Conservation (phyloP, 176 grass and related monocot species). For the Oryza nivara region DNA sequence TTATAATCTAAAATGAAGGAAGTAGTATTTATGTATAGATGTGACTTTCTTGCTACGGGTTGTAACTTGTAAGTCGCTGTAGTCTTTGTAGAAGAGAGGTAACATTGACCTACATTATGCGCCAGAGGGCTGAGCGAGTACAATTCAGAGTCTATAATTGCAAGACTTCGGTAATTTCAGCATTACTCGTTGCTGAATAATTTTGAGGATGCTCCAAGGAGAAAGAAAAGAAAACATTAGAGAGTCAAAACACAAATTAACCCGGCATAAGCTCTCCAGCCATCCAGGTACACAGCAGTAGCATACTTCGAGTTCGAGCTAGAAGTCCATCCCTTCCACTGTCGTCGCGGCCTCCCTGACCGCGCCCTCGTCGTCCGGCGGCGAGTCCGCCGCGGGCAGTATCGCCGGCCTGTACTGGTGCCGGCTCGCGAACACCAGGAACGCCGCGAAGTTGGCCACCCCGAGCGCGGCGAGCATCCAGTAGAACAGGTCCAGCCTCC, state of each 20-base stretch:
- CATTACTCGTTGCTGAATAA: background rate
- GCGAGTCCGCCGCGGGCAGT: background rate
- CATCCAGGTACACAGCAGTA: background rate
- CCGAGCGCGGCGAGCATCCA: slow-evolving; percentile 68
- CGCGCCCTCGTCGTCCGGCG: background rate
- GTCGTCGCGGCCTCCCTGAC: background rate
- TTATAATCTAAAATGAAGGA: too few relatives aligned
- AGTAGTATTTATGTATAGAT: too few relatives aligned
- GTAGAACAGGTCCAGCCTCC: slow-evolving; percentile 62
- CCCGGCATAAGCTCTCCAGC: background rate
- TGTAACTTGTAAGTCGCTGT: too few relatives aligned
- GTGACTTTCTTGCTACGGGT: too few relatives aligned
- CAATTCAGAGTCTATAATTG: background rate
- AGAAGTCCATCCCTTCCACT: slow-evolving; percentile 20
- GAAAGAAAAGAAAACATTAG: background rate
- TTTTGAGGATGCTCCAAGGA: background rate
- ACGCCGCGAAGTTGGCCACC: slow-evolving; percentile 42
- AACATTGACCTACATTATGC: too few relatives aligned
- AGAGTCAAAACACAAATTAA: background rate
- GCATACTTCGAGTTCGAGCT: background rate
- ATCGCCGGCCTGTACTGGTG: slow-evolving; percentile 47
- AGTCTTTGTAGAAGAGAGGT: too few relatives aligned
- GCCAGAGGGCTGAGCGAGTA: too few relatives aligned
- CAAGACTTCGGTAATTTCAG: background rate
- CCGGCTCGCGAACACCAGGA: slow-evolving; percentile 44